A percentile compares a stretch with the other conserved stretches of the same genome.
phyloP scores from a whole-genome alignment of 2,329 filamentous ascomycete species.

The Cryphonectria nitschkei region DNA sequence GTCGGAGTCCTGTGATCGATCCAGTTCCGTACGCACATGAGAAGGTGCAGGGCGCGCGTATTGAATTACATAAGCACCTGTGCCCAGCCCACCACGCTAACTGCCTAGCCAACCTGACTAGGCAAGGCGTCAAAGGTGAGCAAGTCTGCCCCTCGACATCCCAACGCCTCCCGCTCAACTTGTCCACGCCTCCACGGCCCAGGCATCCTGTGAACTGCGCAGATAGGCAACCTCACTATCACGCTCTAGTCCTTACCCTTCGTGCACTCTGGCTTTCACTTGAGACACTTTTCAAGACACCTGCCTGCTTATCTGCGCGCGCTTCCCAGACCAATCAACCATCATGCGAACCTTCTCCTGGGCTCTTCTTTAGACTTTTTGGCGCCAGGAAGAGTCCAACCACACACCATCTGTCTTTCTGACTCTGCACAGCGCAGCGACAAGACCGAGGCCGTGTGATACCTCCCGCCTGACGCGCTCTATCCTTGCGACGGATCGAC shows the following conservation, averaged over 20 bases:
- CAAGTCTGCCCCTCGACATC: slow-evolving; percentile 20
- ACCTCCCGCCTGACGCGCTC: slow-evolving; percentile 5
- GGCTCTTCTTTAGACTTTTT: slow-evolving; percentile 7
- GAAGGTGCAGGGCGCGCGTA: neutral
- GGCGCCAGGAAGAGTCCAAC: slow-evolving; percentile 18
- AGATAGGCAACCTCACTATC: neutral
- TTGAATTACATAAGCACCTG: neutral
- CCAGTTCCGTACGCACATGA: neutral
- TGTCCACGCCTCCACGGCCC: neutral
- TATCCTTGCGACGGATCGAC: slow-evolving; percentile 10
- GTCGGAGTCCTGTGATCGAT: neutral
- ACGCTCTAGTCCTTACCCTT: neutral
- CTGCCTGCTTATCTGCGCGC: slow-evolving; percentile 18
- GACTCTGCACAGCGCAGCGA: slow-evolving; percentile 9
- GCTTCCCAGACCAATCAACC: slow-evolving; percentile 10
- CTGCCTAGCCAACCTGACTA: slow-evolving; percentile 6
- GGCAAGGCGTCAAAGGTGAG: neutral
- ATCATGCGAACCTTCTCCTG: slow-evolving; percentile 13
- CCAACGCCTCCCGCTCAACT: slow-evolving; percentile 3
- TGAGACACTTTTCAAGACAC: neutral
- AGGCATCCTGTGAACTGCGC: neutral
- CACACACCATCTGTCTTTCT: slow-evolving; percentile 6
- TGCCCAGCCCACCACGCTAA: slow-evolving; percentile 3
- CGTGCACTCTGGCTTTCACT: slow-evolving; percentile 2
- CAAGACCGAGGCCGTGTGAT: neutral